Evolutionary conservation across 768 basidiomycete genomes (phyloP).

Genomic region (Hygrocybe coccinea): DNA sequence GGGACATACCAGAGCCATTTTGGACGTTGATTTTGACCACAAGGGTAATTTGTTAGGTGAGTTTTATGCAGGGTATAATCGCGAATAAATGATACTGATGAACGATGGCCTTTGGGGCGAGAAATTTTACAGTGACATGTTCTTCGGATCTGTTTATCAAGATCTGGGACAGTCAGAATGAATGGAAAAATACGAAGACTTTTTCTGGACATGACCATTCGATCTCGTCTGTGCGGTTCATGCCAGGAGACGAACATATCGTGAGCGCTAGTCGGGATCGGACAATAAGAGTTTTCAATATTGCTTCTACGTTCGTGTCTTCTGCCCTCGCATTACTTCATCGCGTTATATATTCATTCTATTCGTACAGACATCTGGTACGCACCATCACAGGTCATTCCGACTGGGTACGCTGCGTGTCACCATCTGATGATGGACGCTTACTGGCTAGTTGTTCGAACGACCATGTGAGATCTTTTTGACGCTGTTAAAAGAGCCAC

Average conservation of each 20-base stretch:
- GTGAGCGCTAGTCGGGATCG: slow-evolving; percentile 85
- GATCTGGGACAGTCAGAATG: slow-evolving; percentile 86
- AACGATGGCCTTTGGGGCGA: not conserved
- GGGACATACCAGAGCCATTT: slow-evolving; percentile 85
- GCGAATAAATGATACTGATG: not conserved
- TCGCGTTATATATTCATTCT: slow-evolving; percentile 7
- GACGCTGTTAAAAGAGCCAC: not conserved
- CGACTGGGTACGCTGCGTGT: slow-evolving; percentile 77
- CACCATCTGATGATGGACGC: slow-evolving; percentile 67
- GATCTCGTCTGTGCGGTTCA: slow-evolving; percentile 79
- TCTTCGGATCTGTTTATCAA: slow-evolving; percentile 90
- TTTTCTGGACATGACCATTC: slow-evolving; percentile 89
- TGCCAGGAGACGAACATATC: slow-evolving; percentile 78
- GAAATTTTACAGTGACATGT: slow-evolving; percentile 51
- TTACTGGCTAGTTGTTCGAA: slow-evolving; percentile 77
- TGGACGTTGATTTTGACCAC: slow-evolving; percentile 83
- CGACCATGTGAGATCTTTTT: slow-evolving; percentile 62
- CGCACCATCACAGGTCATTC: slow-evolving; percentile 61
- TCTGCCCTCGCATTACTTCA: not conserved
- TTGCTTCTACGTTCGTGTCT: slow-evolving; percentile 69
- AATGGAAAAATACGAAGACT: slow-evolving; percentile 86
- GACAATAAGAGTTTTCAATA: slow-evolving; percentile 82
- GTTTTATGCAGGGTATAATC: slow-evolving; percentile 13
- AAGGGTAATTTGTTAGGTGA: slow-evolving; percentile 79
- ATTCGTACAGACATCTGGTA: slow-evolving; percentile 11